phyloP scores from a whole-genome alignment of 805 yeast genomes.

The Candida glaebosa region DNA sequence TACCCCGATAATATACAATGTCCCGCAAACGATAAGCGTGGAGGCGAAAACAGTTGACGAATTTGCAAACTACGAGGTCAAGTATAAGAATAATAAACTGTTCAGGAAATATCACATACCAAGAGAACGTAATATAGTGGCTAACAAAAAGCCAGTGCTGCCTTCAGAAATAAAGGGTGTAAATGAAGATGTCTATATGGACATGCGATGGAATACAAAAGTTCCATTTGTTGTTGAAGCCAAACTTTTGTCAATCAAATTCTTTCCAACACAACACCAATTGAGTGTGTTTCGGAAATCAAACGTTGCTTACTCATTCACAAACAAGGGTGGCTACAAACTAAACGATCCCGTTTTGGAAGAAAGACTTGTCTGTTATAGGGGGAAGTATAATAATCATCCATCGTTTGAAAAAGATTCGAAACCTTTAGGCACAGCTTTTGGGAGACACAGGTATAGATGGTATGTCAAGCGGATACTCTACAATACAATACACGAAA shows the following conservation, averaged over 20 bases:
- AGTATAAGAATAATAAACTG: slow-evolving; percentile 5
- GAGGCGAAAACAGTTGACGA: neutral
- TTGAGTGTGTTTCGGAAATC: slow-evolving; percentile 32
- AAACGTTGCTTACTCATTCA: slow-evolving; percentile 33
- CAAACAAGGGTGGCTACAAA: slow-evolving; percentile 23
- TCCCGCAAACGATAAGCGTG: neutral
- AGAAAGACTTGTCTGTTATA: slow-evolving; percentile 18
- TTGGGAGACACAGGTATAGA: slow-evolving; percentile 23
- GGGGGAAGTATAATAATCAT: slow-evolving; percentile 22
- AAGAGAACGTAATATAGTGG: slow-evolving; percentile 8
- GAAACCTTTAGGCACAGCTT: slow-evolving; percentile 32
- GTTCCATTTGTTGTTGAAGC: slow-evolving; percentile 16
- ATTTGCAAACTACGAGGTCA: neutral
- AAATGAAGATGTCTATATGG: slow-evolving; percentile 19
- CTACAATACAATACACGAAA: slow-evolving; percentile 13
- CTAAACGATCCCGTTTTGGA: slow-evolving; percentile 25
- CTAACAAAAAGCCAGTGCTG: slow-evolving; percentile 19
- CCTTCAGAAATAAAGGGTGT: slow-evolving; percentile 37
- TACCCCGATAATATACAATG: neutral
- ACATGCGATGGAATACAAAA: slow-evolving; percentile 10
- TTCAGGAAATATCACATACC: slow-evolving; percentile 5
- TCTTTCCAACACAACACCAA: slow-evolving; percentile 27
- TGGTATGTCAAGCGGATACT: slow-evolving; percentile 17
- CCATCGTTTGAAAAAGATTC: slow-evolving; percentile 21
- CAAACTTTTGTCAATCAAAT: slow-evolving; percentile 23